Evolutionary conservation across 371 early-diverging fungal genomes (phyloP).

Genomic region (Coemansia sp.): DNA sequence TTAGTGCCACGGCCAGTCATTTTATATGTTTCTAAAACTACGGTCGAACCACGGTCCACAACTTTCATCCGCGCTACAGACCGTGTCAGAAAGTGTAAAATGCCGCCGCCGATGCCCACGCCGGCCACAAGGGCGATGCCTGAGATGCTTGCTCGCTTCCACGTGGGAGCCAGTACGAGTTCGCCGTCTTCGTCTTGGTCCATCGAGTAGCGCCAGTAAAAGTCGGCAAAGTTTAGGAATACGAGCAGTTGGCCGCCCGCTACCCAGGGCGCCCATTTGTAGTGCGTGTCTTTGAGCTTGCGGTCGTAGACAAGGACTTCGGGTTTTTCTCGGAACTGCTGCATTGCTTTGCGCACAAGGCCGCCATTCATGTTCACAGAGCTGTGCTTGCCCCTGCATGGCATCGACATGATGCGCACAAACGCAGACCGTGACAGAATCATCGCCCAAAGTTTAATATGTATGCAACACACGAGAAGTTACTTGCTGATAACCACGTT

Average conservation of each 20-base stretch:
- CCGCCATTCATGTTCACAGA: slow-evolving; percentile 9
- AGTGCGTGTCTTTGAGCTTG: slow-evolving; percentile 15
- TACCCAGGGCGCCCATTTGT: slow-evolving; percentile 42
- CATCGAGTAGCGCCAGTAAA: slow-evolving; percentile 42
- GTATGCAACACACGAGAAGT: too few species aligned
- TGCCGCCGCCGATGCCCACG: slow-evolving; percentile 27
- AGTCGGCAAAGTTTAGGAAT: slow-evolving; percentile 47
- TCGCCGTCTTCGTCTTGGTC: slow-evolving; percentile 36
- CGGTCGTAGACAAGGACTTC: slow-evolving; percentile 17
- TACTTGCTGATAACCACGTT: not conserved
- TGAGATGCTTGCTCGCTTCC: slow-evolving; percentile 35
- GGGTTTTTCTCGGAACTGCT: slow-evolving; percentile 14
- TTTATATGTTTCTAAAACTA: slow-evolving; percentile 28
- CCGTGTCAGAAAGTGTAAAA: slow-evolving; percentile 36
- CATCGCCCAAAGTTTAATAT: not conserved
- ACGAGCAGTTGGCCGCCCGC: slow-evolving; percentile 40
- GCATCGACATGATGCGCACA: not conserved
- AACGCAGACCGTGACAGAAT: not conserved
- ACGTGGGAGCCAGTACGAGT: slow-evolving; percentile 15
- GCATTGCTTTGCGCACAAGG: slow-evolving; percentile 25
- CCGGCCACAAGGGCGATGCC: slow-evolving; percentile 28
- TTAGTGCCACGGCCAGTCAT: slow-evolving; percentile 20
- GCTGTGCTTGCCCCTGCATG: not conserved
- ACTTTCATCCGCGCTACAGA: slow-evolving; percentile 31
- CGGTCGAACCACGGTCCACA: slow-evolving; percentile 19